Conservation (phyloP, 305 asterid genomes). For the Fraxinus albicans region DNA sequence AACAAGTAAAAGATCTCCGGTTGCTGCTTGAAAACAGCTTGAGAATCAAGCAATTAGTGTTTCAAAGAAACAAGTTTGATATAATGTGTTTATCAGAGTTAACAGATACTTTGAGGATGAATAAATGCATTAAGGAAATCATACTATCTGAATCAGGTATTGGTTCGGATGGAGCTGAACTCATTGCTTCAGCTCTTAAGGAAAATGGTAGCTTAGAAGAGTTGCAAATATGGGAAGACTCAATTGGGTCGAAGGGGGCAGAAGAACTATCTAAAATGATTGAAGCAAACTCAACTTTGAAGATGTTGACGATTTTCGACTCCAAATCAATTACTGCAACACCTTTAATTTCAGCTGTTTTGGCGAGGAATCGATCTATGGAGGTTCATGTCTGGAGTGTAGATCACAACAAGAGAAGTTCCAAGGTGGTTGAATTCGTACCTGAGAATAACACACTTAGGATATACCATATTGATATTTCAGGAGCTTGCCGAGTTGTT, state of each 20-base stretch:
- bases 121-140: conserved; percentile 46
- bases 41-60: conserved; percentile 40
- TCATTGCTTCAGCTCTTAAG: conserved; percentile 59
- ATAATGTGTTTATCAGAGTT: conserved; percentile 52
- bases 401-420: conserved; percentile 30
- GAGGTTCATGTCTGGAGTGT: conserved; percentile 76
- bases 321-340: conserved; percentile 48
- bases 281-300: conserved; percentile 72
- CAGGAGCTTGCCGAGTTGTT: conserved; percentile 63
- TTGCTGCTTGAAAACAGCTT: conserved; percentile 39
- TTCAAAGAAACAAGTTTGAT: conserved; percentile 52
- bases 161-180: conserved; percentile 57
- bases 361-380: conserved; percentile 70
- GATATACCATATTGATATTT: conserved; percentile 40
- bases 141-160: conserved; percentile 61
- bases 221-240: conserved; percentile 79
- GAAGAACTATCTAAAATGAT: conserved; percentile 85
- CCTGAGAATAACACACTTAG: conserved; percentile 58
- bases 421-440: conserved; percentile 61
- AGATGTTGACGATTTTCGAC: conserved; percentile 56
- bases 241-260: conserved; percentile 70
- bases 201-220: conserved; percentile 56
- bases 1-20: conserved; percentile 40
- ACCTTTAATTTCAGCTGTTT: conserved; percentile 73
- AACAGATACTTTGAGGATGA: conserved; percentile 40